These are phyloP conservation scores for Nemania serpens DNA, from an alignment of 2,329 filamentous ascomycete species.

Conservation along the genomic window DNA sequence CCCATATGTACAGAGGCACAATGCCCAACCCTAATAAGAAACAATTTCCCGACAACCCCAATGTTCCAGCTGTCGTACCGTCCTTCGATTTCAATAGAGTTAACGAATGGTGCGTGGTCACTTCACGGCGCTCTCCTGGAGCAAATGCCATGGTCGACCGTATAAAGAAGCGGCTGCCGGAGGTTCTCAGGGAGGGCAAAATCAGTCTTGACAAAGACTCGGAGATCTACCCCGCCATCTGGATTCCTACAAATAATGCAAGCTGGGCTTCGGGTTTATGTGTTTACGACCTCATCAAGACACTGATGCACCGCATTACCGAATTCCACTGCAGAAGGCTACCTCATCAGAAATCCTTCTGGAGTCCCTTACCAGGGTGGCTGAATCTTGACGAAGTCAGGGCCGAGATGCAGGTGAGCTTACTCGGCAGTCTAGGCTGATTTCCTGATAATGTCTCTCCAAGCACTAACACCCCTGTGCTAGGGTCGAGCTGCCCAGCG, in stretches of 20 bases:
- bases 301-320: slow-evolving; percentile 25
- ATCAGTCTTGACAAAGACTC: slow-evolving; percentile 5
- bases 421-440: not conserved
- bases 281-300: slow-evolving; percentile 23
- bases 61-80: not conserved
- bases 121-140: not conserved
- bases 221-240: slow-evolving; percentile 11
- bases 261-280: slow-evolving; percentile 25
- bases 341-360: slow-evolving; percentile 12
- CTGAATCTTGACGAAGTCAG: slow-evolving; percentile 29
- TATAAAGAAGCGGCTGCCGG: slow-evolving; percentile 12
- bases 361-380: slow-evolving; percentile 24
- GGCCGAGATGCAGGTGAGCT: slow-evolving; percentile 29
- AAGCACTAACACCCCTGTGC: not conserved
- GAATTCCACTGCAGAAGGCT: slow-evolving; percentile 12
- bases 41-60: not conserved
- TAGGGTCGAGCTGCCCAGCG: slow-evolving; percentile 28
- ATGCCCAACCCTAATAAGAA: slow-evolving; percentile 7
- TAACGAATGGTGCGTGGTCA: slow-evolving; percentile 22
- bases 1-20: slow-evolving; percentile 13
- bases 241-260: slow-evolving; percentile 15
- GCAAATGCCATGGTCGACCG: slow-evolving; percentile 3
- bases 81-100: slow-evolving; percentile 11
- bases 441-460: not conserved
- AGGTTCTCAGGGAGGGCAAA: slow-evolving; percentile 17